Evolutionary conservation across 2,329 filamentous ascomycete species (phyloP), one percentile per base, ranked within the genome.

Genomic region (Diplodia sapinea): DNA sequence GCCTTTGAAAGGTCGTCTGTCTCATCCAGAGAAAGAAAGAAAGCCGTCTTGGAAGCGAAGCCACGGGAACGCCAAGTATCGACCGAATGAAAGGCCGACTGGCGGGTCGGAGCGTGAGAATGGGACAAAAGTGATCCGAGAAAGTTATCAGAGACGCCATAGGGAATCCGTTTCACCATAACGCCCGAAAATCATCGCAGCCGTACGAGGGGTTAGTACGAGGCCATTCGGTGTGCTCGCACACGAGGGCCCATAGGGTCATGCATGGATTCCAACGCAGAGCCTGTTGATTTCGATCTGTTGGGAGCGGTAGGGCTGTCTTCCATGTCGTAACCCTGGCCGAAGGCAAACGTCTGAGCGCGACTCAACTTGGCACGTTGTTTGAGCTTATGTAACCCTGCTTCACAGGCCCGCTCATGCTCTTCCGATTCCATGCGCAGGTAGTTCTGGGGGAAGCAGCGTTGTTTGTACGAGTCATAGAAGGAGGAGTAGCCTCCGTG

Each of bases 401-500:
- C 91, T 82, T 99, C 95, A 78, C 95, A 98, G 52, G 94, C 95
- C 74, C 89, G 89, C 73, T 93, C 91, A 80, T 99, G 94, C 77
- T 94, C 92, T 77, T 94, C 91, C 71, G 91, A 92, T 71, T 89
- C 91, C 95, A 99, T 99, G 80, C 95, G 93, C 68, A 99, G 92
- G 76, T 99, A 99, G 76, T 94, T 93, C 74, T 96, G 94, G 26
- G 95, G 95, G 74, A 89, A 95, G 84, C 95, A 99, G 69, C 94
- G 89, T 56, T 86, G 82, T 64, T 89, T 89, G 78, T 97, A 89
- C 71, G 92, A 85, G 29, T 87, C 83, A 78, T 94, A 99, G 84
- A 99, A 99, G 33, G 89, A 89, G 79, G 93, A 97, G 82, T 99
- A 99, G 52, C 95, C 95, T 69, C 95, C 95, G 72, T 98, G 93